Conservation (phyloP, 371 early-diverging fungal species). For the Actinomortierella wolfii region DNA sequence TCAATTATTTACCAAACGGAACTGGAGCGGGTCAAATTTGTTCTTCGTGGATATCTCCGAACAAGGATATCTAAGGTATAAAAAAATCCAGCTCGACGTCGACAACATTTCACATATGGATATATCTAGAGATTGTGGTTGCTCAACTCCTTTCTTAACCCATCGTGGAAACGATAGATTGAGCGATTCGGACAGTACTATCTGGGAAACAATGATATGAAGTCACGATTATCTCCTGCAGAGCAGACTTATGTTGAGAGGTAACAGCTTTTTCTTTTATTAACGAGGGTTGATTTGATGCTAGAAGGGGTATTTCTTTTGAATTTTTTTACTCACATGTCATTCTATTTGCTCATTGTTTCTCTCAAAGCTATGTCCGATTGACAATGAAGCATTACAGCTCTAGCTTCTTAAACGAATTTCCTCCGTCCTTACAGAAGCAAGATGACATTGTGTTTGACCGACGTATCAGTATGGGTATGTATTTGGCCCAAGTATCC, state of each 20-base stretch:
- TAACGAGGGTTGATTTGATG: no score
- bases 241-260: constrained; percentile 2
- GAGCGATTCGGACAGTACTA: neutral
- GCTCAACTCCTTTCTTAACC: no score
- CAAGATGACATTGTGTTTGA: constrained; percentile 54
- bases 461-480: constrained; percentile 40
- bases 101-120: no score
- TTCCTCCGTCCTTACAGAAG: constrained; percentile 61
- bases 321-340: no score
- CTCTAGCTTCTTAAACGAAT: constrained; percentile 56
- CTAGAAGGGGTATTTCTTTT: no score
- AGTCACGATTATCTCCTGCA: neutral
- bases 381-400: constrained; percentile 48
- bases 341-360: no score
- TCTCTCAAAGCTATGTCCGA: constrained; percentile 16
- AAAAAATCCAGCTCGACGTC: neutral
- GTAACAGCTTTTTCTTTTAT: no score
- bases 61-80: constrained; percentile 68
- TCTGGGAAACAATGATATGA: neutral
- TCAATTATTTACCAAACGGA: constrained; percentile 79
- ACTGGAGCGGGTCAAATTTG: constrained; percentile 81
- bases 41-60: constrained; percentile 75
- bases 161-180: no score
- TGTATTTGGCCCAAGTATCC: no score
- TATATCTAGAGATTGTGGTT: no score